Percentiles rank a stretch among this genome's conserved stretches.
Conservation (phyloP, 2,329 filamentous ascomycete genomes). For the Fusarium agapanthi region DNA sequence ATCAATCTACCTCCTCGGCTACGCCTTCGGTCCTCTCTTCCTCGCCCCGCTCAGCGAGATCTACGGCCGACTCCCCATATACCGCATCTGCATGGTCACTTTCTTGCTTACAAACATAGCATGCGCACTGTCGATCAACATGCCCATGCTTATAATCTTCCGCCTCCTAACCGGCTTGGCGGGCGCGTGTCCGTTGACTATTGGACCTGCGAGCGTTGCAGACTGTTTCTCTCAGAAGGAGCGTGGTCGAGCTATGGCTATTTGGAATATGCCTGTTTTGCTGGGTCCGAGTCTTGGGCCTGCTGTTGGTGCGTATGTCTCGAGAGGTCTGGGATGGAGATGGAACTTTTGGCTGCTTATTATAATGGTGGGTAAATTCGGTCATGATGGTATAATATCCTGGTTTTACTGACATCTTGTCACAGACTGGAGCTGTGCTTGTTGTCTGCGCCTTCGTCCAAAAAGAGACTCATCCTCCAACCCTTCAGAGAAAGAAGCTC, state of each 20-base stretch:
- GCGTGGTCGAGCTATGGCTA: background rate
- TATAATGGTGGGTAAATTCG: background rate
- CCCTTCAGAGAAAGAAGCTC: background rate
- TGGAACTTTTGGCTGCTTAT: background rate
- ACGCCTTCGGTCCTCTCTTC: background rate
- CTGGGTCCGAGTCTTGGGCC: background rate
- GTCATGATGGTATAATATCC: background rate
- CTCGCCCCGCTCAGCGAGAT: background rate
- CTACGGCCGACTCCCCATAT: background rate
- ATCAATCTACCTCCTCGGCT: background rate
- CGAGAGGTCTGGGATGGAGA: background rate
- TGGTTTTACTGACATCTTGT: background rate
- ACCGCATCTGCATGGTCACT: background rate
- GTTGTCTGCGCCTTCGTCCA: background rate
- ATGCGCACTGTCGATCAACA: background rate
- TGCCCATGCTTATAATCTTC: background rate
- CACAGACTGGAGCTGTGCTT: background rate
- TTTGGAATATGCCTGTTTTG: background rate
- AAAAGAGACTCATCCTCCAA: background rate
- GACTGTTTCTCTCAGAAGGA: background rate
- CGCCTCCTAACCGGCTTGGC: background rate
- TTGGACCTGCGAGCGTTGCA: background rate
- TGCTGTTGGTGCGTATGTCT: background rate
- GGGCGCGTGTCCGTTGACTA: background rate
- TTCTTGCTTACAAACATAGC: background rate